A percentile compares a stretch with the other conserved stretches of the same genome.
phyloP scores from a whole-genome alignment of 1,284 basidiomycete species.

The Apiotrichum akiyoshidainum region DNA sequence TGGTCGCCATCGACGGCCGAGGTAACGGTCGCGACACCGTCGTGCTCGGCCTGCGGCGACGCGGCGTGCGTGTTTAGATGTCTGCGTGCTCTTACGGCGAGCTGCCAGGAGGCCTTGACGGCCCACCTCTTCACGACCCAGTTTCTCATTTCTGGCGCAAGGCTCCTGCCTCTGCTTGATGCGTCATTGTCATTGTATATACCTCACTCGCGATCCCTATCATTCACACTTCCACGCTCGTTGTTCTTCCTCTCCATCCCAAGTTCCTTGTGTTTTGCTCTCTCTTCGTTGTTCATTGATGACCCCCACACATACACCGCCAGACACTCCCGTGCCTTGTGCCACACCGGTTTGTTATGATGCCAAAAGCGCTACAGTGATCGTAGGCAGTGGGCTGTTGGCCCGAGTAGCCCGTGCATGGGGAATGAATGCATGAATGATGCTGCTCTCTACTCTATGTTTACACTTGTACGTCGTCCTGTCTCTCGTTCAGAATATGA shows the following conservation, averaged over 20 bases:
- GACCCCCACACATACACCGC: no score
- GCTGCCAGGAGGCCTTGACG: no score
- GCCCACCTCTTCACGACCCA: no score
- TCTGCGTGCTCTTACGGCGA: no score
- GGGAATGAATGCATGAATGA: constrained; percentile 1
- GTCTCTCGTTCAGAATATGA: constrained; percentile 42
- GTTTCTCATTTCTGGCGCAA: background rate
- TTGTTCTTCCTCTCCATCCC: no score
- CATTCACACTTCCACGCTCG: background rate
- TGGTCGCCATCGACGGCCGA: background rate
- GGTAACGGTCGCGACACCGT: constrained; percentile 23
- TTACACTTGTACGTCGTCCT: background rate
- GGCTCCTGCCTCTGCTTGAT: background rate
- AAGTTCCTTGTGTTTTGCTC: no score
- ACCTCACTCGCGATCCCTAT: background rate
- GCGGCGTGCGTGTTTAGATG: constrained; percentile 8
- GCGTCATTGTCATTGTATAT: background rate
- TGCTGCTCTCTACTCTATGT: constrained; percentile 3
- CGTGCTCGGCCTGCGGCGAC: constrained; percentile 28
- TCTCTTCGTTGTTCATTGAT: background rate
- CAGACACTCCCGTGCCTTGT: no score
- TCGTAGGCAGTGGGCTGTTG: background rate
- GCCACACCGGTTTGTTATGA: no score
- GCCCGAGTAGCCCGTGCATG: background rate
- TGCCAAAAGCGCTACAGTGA: background rate